Evolutionary conservation across 2,329 filamentous ascomycete species (phyloP).

Genomic region (Penicillium sp.): DNA sequence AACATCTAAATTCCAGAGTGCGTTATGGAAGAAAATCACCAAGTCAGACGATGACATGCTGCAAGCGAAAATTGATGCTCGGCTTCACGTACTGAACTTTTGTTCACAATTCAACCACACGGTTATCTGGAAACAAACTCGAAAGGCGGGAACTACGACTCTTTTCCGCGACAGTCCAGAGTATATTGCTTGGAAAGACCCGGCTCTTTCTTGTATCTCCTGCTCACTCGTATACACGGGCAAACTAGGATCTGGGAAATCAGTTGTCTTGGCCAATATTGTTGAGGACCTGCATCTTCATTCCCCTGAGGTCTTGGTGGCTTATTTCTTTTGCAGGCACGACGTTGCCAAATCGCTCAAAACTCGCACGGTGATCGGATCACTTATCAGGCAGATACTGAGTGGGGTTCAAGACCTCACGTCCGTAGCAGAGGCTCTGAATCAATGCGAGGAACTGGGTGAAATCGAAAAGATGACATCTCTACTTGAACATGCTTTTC

Average conservation of each 20-base stretch:
- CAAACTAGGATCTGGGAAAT: constrained; percentile 49
- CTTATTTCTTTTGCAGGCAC: constrained; percentile 39
- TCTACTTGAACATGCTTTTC: neutral
- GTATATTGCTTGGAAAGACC: constrained; percentile 33
- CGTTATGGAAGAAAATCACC: neutral
- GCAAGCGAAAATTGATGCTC: neutral
- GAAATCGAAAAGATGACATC: neutral
- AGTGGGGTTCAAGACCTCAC: neutral
- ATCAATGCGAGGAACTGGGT: neutral
- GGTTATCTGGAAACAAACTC: constrained; percentile 43
- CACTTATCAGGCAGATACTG: constrained; percentile 36
- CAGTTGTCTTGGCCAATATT: constrained; percentile 47
- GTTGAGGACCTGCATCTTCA: constrained; percentile 39
- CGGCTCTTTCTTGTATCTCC: constrained; percentile 22
- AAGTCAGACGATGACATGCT: neutral
- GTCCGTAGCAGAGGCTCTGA: neutral
- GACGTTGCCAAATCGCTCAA: constrained; percentile 32
- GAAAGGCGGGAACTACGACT: constrained; percentile 41
- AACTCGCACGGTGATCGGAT: constrained; percentile 33
- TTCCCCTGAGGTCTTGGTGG: constrained; percentile 12
- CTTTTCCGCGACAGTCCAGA: constrained; percentile 18
- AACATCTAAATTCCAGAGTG: neutral
- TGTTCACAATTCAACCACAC: constrained; percentile 46
- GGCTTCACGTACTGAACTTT: constrained; percentile 34
- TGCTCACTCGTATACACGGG: constrained; percentile 35